Conservation (phyloP, 1,284 basidiomycete genomes). For the Irpex rosettiformis region DNA sequence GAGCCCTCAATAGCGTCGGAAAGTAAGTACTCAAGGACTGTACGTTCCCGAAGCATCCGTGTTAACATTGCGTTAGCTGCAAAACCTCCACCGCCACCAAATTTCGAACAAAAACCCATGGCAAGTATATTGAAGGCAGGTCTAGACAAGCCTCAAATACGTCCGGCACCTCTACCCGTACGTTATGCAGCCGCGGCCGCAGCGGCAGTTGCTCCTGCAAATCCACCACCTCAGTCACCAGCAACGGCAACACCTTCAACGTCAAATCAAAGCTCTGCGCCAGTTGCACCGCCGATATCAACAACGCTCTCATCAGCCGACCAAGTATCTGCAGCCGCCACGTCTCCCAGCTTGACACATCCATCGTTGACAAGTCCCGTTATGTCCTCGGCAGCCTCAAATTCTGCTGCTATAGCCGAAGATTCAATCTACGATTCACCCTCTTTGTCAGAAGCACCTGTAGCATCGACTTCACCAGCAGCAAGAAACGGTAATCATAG, state of each 20-base stretch:
- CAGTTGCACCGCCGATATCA: conserved; percentile 36
- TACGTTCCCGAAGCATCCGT: conserved; percentile 8
- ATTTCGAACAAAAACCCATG: conserved; percentile 80
- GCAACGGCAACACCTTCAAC: conserved; percentile 32
- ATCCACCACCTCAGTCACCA: conserved; percentile 20
- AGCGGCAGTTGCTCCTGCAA: conserved; percentile 59
- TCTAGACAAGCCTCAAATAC: conserved; percentile 49
- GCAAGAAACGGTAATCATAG: conserved; percentile 18
- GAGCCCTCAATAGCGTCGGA: conserved; percentile 47
- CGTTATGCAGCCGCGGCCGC: conserved; percentile 91
- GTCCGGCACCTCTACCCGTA: conserved; percentile 70
- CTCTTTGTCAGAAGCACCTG: conserved; percentile 65
- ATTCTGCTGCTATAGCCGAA: conserved; percentile 60
- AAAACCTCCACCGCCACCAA: conserved; percentile 79
- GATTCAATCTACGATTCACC: conserved; percentile 73
- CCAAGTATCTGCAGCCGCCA: conserved; percentile 47
- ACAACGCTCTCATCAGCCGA: conserved; percentile 36
- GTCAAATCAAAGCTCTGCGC: conserved; percentile 34
- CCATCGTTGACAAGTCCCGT: conserved; percentile 76
- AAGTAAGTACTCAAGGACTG: conserved; percentile 31
- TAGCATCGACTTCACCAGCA: conserved; percentile 53
- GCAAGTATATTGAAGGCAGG: conserved; percentile 74
- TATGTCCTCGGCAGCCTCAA: conserved; percentile 66
- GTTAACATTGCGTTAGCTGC: conserved; percentile 34
- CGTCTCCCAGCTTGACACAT: conserved; percentile 78